These are phyloP conservation scores for Auriculariales sp. DNA, from an alignment of 768 basidiomycete genomes.

Conservation along the genomic window DNA sequence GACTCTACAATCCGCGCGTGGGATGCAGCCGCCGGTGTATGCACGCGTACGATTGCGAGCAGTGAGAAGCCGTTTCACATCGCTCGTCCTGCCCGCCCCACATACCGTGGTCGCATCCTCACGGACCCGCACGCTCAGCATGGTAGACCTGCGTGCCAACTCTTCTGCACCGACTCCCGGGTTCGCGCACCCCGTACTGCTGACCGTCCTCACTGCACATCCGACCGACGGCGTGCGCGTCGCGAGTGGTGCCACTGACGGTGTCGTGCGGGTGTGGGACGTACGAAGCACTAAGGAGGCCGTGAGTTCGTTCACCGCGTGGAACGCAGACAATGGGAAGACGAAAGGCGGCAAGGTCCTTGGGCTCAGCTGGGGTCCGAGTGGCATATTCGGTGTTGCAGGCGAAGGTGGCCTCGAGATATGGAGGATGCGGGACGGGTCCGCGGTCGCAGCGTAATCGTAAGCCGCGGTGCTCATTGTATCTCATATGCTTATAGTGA, in stretches of 20 bases:
- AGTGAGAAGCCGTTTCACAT: constrained; percentile 66
- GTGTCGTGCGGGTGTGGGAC: constrained; percentile 67
- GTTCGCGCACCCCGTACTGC: constrained; percentile 49
- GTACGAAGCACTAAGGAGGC: constrained; percentile 51
- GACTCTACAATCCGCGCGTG: constrained; percentile 83
- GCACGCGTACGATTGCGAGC: constrained; percentile 53
- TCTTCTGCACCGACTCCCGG: constrained; percentile 23
- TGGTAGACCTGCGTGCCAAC: constrained; percentile 45
- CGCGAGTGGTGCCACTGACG: constrained; percentile 65
- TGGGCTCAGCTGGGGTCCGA: constrained; percentile 37
- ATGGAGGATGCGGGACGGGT: constrained; percentile 42
- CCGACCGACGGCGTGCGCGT: constrained; percentile 16
- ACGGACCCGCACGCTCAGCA: constrained; percentile 56
- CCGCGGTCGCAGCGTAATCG: too few species aligned
- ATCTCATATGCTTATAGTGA: too few species aligned
- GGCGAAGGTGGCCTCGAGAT: constrained; percentile 54
- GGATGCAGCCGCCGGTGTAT: constrained; percentile 72
- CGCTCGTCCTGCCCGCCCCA: constrained; percentile 34
- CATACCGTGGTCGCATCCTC: constrained; percentile 45
- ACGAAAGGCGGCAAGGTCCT: constrained; percentile 45
- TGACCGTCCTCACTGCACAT: constrained; percentile 40
- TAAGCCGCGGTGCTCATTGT: too few species aligned
- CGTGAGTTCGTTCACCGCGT: constrained; percentile 43
- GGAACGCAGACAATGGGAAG: constrained; percentile 30
- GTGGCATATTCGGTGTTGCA: constrained; percentile 40